phyloP scores from a whole-genome alignment of 1,284 basidiomycete genomes.

The Mycosarcoma maydis region DNA sequence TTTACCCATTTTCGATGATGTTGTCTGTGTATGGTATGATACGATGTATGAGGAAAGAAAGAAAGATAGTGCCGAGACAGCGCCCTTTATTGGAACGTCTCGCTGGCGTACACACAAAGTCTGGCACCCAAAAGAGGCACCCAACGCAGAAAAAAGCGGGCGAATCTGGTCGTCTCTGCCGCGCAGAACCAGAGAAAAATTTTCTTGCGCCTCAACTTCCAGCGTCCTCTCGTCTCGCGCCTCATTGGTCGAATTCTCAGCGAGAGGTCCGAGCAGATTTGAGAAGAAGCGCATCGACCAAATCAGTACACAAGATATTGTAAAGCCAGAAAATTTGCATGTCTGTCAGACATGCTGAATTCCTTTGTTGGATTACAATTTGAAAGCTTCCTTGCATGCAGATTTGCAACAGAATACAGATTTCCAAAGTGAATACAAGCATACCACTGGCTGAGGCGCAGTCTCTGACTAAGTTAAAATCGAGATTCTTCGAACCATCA shows the following conservation, averaged over 20 bases:
- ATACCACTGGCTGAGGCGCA: no score
- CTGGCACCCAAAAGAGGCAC: background rate
- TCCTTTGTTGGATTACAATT: background rate
- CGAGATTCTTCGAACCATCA: no score
- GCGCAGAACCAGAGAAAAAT: conserved; percentile 38
- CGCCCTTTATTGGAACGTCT: conserved; percentile 33
- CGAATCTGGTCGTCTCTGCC: conserved; percentile 7
- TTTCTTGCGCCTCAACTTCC: conserved; percentile 40
- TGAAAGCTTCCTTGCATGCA: background rate
- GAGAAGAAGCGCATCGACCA: conserved; percentile 29
- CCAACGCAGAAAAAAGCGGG: conserved; percentile 9
- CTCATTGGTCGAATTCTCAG: conserved; percentile 14
- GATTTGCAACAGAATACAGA: background rate
- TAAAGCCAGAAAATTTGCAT: no score
- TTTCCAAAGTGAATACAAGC: no score
- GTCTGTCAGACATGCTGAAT: no score
- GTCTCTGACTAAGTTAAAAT: no score
- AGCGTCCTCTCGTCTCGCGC: conserved; percentile 26
- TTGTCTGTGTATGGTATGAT: conserved; percentile 42
- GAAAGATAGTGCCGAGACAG: conserved; percentile 25
- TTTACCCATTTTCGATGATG: conserved; percentile 59
- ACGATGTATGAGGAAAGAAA: conserved; percentile 46
- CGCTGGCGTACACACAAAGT: conserved; percentile 9
- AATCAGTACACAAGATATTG: background rate
- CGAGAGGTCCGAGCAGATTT: background rate